Base-by-base conservation (phyloP, 1,139 yeast species). In the Yamadazyma triangularis region DNA sequence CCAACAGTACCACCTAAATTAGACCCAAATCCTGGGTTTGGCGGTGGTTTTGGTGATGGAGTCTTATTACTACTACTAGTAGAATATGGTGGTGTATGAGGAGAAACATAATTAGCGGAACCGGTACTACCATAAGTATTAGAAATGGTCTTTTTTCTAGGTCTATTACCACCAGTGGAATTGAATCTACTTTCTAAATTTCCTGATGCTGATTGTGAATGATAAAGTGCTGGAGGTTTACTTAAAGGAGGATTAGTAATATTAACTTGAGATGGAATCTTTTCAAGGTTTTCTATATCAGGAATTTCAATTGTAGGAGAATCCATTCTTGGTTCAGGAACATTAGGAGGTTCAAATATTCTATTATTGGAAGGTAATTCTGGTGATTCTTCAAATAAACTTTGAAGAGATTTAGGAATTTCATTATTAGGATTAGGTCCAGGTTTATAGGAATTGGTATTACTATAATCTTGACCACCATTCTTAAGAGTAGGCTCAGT, bases 321-420 rank as follows among this genome's bases (percentile, higher is more conserved):
- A 23, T 64, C 70, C 30, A 53, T 50, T 33, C 65, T 42, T 25
- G 25, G 24, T 22, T 39, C 41, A 31, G 35, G 24, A 3, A 36
- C 33, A 8, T 46, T 47, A n/a, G 43, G 44, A 2, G 48, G 49
- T 12, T 48, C 53, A 27, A 39, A 43, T 22, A 29, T 39, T 2
- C 42, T 15, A 1, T 34, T 24, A 15, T 7, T 15, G 8, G 33
- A 33, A 10, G 33, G 25, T n/a, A 34, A 25, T 27, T 39, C 48
- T 10, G 43, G 50, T 6, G 41, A 44, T 28, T 62, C 70, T 41
- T 82, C 88, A 51, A 87, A 87, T 23, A 87, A 60, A 53, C 79
- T 79, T 35, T 81, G 61, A 25, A 87, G 59, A 3, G 93, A 82
- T 48, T 76, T 78, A 0, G 95, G 95, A 0, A 85, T 80, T 31